A percentile compares a stretch with the other conserved stretches of the same genome.
These are phyloP conservation scores for Tilletia setariae DNA, from an alignment of 1,284 basidiomycete genomes.

Conservation along the genomic window DNA sequence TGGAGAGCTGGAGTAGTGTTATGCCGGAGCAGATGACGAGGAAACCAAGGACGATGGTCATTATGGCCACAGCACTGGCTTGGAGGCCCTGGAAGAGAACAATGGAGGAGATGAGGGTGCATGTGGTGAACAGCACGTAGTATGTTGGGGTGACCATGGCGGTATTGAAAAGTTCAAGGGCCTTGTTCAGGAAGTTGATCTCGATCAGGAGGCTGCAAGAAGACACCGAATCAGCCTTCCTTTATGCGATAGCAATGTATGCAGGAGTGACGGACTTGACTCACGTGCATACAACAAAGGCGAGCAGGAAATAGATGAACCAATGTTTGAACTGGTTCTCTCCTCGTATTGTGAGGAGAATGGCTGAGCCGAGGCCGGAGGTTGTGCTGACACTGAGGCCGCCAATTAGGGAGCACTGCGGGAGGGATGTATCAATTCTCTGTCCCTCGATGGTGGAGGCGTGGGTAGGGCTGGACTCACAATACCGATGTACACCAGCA, in stretches of 20 bases:
- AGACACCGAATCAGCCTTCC: not conserved
- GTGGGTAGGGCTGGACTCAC: not conserved
- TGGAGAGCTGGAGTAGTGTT: constrained; percentile 92
- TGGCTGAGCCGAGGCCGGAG: constrained; percentile 85
- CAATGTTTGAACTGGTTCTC: constrained; percentile 73
- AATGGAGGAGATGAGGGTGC: constrained; percentile 60
- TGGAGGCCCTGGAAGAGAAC: constrained; percentile 88
- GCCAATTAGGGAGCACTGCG: constrained; percentile 82
- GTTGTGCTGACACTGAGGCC: constrained; percentile 94
- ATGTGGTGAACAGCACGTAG: constrained; percentile 79
- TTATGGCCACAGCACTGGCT: constrained; percentile 61
- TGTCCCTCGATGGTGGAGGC: no score
- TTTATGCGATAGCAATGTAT: not conserved
- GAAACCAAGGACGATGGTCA: constrained; percentile 87
- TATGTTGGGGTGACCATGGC: constrained; percentile 89
- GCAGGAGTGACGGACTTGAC: not conserved
- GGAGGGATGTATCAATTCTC: not conserved
- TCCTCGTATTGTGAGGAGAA: constrained; percentile 79
- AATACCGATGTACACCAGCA: constrained; percentile 75
- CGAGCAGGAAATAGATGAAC: constrained; percentile 63
- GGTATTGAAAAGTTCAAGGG: constrained; percentile 87
- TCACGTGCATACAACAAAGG: constrained; percentile 74
- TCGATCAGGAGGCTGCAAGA: constrained; percentile 66
- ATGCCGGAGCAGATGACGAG: constrained; percentile 79
- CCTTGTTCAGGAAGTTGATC: constrained; percentile 90